Percentiles rank a stretch among this genome's conserved stretches.
Evolutionary conservation across 176 grass and related monocot species (phyloP).

Genomic region (Aechmea fasciata): DNA sequence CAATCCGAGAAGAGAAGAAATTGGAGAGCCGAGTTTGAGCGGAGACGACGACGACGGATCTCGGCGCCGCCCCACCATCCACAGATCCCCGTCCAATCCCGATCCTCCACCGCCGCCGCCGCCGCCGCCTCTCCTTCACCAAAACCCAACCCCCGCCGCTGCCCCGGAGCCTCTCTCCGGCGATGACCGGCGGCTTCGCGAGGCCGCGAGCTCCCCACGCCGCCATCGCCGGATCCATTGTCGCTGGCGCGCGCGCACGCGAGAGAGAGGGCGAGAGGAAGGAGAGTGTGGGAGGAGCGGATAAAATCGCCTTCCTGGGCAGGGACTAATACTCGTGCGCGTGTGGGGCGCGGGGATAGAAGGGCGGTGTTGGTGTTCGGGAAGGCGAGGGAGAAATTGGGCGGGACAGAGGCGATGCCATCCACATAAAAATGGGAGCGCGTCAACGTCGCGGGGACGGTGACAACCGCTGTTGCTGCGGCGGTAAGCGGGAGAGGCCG

Average conservation of each 20-base stretch:
- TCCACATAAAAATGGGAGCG: too few species aligned
- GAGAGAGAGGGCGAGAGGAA: neutral
- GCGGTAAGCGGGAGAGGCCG: too few species aligned
- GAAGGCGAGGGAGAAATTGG: too few species aligned
- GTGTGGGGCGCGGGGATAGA: neutral
- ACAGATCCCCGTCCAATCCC: neutral
- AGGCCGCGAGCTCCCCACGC: conserved; percentile 35
- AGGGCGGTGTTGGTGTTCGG: too few species aligned
- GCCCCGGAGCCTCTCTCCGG: conserved; percentile 19
- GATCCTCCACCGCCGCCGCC: conserved; percentile 4
- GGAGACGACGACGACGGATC: conserved; percentile 13
- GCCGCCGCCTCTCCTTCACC: conserved; percentile 24
- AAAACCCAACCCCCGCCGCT: conserved; percentile 25
- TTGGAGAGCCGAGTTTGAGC: conserved; percentile 32
- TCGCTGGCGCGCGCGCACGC: neutral
- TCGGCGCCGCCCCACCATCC: neutral
- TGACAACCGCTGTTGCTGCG: too few species aligned
- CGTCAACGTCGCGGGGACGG: too few species aligned
- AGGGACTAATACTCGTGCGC: conserved; percentile 6
- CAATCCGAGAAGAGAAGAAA: conserved; percentile 57
- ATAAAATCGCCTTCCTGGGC: conserved; percentile 14
- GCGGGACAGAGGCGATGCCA: too few species aligned
- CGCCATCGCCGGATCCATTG: conserved; percentile 28
- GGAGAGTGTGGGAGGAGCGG: neutral
- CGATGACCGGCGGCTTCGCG: conserved; percentile 25